Evolutionary conservation across 139 green algal species (phyloP), one percentile per base, ranked within the genome.

Genomic region (Asterochloris erici): DNA sequence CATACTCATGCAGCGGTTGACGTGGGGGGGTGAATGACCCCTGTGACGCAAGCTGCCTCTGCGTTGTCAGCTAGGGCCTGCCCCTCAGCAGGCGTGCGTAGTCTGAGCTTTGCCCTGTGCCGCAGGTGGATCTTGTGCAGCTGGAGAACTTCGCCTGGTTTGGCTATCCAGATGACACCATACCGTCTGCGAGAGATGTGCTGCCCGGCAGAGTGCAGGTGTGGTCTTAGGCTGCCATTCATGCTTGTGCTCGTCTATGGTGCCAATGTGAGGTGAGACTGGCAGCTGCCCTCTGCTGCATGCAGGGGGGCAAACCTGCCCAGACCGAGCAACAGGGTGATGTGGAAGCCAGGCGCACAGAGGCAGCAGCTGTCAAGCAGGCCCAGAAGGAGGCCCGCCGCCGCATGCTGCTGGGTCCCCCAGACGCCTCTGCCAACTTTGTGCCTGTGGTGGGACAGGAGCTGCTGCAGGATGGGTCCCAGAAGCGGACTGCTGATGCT

Each of bases 161-260:
- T 79, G 94, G 95, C 14, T 98, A 92, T 84, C 95, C 95, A 0
- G 90, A 96, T 9, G 95, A 98, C 88, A 89, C 87, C 11, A 79
- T 81, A 0, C 85, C 88, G 12, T 92, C 87, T 27, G 85, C 88
- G 11, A 81, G 94, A 0, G 79, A 95, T 82, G 88, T 95, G 27
- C n/a, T 95, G 24, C 92, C 94, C 0, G 90, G 92, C 0, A 83
- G 94, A 1, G 64, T 19, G 6, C n/a, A 83, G 79, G 83, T 77
- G 26, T 62, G 0, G 15, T 21, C 13, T 0, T 9, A 19, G 21
- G 26, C 38, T 71, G 15, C n/a, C 47, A 9, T 27, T 12, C 6
- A 54, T 54, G 38, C 38, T 54, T 54, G 38, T 54, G 38, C 38
- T 54, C 6, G 38, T 54, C 4, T 54, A 54, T 54, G 38, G 38